Percentiles rank a stretch among this genome's conserved stretches.
phyloP scores from a whole-genome alignment of 2,329 filamentous ascomycete genomes.

The Arthrobotrys entomopaga region DNA sequence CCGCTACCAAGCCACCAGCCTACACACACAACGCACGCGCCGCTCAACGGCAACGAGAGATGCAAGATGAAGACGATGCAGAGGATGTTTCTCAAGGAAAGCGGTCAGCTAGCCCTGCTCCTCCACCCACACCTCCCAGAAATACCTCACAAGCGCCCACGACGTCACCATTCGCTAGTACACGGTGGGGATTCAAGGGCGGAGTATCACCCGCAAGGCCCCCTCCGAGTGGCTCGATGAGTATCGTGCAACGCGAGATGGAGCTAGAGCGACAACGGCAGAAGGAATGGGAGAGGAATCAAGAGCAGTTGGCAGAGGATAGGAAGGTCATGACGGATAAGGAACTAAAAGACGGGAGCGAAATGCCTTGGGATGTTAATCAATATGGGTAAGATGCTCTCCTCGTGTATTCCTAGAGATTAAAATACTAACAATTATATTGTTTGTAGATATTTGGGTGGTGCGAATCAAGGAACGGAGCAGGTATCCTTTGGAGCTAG shows the following conservation, averaged over 20 bases:
- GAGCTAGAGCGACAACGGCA: constrained; percentile 80
- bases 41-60: constrained; percentile 49
- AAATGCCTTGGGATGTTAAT: constrained; percentile 49
- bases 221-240: constrained; percentile 27
- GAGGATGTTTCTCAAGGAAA: constrained; percentile 15
- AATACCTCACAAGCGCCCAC: constrained; percentile 27
- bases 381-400: constrained; percentile 46
- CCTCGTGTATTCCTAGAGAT: background rate
- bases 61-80: constrained; percentile 52
- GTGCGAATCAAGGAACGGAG: constrained; percentile 58
- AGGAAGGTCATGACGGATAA: constrained; percentile 63
- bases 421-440: background rate
- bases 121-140: constrained; percentile 45
- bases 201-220: constrained; percentile 5
- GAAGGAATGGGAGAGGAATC: constrained; percentile 80
- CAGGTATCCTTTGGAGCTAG: constrained; percentile 56
- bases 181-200: constrained; percentile 49
- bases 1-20: constrained; percentile 14
- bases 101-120: constrained; percentile 26
- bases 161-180: constrained; percentile 40
- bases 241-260: constrained; percentile 76
- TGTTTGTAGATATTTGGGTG: constrained; percentile 56
- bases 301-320: constrained; percentile 64
- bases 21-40: constrained; percentile 46
- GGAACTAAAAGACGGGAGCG: constrained; percentile 57